Evolutionary conservation across 2,329 filamentous ascomycete genomes (phyloP).

Genomic region (Aspergillus glaucus): DNA sequence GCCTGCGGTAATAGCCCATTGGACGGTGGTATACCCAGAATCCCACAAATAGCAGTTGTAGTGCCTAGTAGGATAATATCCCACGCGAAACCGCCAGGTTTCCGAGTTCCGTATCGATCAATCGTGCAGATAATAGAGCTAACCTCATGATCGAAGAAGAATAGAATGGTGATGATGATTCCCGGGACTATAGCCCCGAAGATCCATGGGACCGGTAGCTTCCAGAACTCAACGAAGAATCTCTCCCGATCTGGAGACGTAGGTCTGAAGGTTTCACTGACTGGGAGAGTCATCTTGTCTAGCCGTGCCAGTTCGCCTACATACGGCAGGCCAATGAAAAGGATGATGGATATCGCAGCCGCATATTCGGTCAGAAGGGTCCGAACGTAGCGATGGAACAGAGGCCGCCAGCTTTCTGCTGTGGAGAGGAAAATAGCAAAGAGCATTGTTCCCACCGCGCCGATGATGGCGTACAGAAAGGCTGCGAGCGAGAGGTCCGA

Average conservation of each 20-base stretch:
- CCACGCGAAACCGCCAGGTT: conserved; percentile 60
- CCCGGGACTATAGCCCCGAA: conserved; percentile 58
- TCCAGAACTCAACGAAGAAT: conserved; percentile 61
- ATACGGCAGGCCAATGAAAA: conserved; percentile 59
- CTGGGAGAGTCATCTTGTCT: conserved; percentile 53
- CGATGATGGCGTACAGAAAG: conserved; percentile 60
- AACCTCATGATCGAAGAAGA: conserved; percentile 65
- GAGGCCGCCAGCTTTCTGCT: conserved; percentile 55
- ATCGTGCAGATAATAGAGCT: conserved; percentile 63
- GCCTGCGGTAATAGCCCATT: conserved; percentile 62
- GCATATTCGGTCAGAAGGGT: conserved; percentile 59
- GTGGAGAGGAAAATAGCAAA: conserved; percentile 57
- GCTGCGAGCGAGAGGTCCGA: conserved; percentile 52
- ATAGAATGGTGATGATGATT: conserved; percentile 58
- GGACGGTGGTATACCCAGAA: conserved; percentile 59
- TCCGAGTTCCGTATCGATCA: conserved; percentile 54
- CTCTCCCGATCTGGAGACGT: conserved; percentile 48
- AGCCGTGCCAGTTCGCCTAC: conserved; percentile 53
- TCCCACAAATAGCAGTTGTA: conserved; percentile 59
- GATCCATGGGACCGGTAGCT: conserved; percentile 53
- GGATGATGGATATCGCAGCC: conserved; percentile 59
- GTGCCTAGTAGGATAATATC: conserved; percentile 57
- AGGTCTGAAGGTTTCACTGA: conserved; percentile 52
- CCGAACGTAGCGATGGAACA: conserved; percentile 57
- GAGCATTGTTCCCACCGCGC: conserved; percentile 57